Conservation (phyloP, 2,329 filamentous ascomycete genomes). For the Alternaria brassicicola region DNA sequence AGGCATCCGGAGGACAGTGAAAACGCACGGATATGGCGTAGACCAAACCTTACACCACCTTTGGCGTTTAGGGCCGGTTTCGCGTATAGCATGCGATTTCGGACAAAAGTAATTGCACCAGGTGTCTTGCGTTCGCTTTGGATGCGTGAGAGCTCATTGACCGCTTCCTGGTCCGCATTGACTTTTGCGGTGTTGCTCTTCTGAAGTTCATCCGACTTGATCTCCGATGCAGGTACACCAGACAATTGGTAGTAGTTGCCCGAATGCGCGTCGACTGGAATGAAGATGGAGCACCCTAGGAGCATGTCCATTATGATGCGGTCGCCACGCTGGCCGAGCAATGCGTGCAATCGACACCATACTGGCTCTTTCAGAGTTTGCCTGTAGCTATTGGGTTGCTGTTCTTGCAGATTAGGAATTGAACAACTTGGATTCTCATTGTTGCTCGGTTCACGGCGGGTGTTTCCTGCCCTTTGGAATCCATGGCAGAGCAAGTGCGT, state of each 20-base stretch:
- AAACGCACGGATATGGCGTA: slow-evolving; percentile 78
- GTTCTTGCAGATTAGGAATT: slow-evolving; percentile 70
- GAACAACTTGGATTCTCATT: slow-evolving; percentile 49
- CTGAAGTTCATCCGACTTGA: slow-evolving; percentile 28
- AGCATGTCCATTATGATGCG: slow-evolving; percentile 78
- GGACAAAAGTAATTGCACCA: slow-evolving; percentile 74
- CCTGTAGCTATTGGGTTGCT: slow-evolving; percentile 73
- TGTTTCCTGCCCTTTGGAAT: slow-evolving; percentile 62
- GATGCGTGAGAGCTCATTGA: slow-evolving; percentile 1
- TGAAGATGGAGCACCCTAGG: slow-evolving; percentile 77
- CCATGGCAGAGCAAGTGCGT: slow-evolving; percentile 85
- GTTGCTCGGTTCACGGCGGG: slow-evolving; percentile 32
- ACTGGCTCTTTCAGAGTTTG: slow-evolving; percentile 69
- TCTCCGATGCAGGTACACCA: slow-evolving; percentile 66
- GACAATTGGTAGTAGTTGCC: slow-evolving; percentile 80
- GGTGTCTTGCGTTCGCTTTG: slow-evolving; percentile 37
- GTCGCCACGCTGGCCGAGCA: slow-evolving; percentile 78
- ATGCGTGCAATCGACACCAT: slow-evolving; percentile 76
- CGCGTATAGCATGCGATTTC: slow-evolving; percentile 86
- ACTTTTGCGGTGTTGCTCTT: slow-evolving; percentile 8
- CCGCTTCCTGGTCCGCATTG: neutral
- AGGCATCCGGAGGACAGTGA: neutral
- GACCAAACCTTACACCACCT: slow-evolving; percentile 72
- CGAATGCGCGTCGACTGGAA: slow-evolving; percentile 62
- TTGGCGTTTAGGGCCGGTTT: slow-evolving; percentile 72